Evolutionary conservation across 73 alveolate genomes (phyloP).

Genomic region (Breviolum minutum): DNA sequence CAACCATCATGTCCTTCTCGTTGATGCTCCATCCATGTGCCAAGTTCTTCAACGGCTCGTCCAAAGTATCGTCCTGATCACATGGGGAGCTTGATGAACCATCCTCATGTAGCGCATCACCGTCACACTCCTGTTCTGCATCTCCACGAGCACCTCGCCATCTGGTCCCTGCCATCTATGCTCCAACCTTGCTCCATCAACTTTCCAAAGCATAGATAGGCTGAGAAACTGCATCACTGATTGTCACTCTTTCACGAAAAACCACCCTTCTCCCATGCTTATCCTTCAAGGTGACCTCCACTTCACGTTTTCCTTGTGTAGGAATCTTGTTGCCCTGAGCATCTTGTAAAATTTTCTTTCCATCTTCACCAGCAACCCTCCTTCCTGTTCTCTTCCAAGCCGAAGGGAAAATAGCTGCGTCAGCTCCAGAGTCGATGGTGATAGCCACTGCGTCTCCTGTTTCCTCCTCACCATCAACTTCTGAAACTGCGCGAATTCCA

Average conservation of each 20-base stretch:
- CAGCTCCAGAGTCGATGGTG: neutral
- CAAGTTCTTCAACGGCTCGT: neutral
- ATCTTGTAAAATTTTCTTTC: neutral
- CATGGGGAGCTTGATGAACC: neutral
- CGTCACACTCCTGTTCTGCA: neutral
- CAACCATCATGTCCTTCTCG: no score
- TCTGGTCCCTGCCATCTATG: neutral
- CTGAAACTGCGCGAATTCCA: neutral
- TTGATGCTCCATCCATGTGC: no score
- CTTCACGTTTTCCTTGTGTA: neutral
- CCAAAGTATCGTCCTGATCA: neutral
- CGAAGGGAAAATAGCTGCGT: neutral
- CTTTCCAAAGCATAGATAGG: neutral
- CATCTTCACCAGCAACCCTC: neutral
- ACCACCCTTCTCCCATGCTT: neutral
- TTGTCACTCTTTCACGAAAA: neutral
- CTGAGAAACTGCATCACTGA: neutral
- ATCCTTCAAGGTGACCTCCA: neutral
- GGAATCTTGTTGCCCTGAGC: neutral
- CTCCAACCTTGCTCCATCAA: neutral
- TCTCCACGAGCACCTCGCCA: neutral
- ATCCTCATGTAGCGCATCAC: neutral
- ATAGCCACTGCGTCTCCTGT: neutral
- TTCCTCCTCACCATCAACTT: neutral
- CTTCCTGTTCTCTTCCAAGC: neutral